phyloP scores from a whole-genome alignment of 352 stramenopile species.

The Aphanomyces cochlioides region DNA sequence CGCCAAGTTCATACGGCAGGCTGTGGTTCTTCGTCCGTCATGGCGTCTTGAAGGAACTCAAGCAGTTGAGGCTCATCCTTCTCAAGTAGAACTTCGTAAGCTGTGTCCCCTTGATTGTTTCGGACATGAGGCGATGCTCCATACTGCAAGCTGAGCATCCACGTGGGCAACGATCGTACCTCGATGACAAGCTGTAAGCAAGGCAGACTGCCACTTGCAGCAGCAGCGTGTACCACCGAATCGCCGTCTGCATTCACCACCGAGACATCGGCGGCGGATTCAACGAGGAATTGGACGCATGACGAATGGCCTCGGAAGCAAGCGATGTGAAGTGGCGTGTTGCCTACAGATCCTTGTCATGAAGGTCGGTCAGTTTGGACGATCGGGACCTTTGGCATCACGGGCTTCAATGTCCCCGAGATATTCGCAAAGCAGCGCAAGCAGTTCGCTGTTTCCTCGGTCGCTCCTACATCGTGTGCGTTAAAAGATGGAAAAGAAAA shows the following conservation, averaged over 20 bases:
- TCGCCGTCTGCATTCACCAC: conserved; percentile 46
- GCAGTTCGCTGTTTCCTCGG: conserved; percentile 54
- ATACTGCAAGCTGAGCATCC: not conserved
- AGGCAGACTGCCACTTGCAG: conserved; percentile 56
- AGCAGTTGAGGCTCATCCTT: conserved; percentile 11
- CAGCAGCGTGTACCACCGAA: conserved; percentile 61
- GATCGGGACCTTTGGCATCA: conserved; percentile 42
- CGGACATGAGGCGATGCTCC: not conserved
- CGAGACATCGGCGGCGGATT: conserved; percentile 57
- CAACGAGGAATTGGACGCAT: conserved; percentile 63
- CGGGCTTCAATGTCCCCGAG: conserved; percentile 57
- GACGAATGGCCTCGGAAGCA: conserved; percentile 66
- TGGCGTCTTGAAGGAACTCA: conserved; percentile 12
- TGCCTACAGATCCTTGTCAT: conserved; percentile 28
- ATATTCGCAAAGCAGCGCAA: conserved; percentile 68
- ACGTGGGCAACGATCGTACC: not conserved
- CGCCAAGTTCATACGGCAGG: not conserved
- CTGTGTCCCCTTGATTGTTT: conserved; percentile 8
- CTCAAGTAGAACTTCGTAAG: conserved; percentile 27
- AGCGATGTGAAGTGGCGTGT: conserved; percentile 60
- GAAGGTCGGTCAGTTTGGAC: not conserved
- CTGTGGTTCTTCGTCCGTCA: not conserved
- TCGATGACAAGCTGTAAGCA: conserved; percentile 54
- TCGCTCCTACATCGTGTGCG: conserved; percentile 42
- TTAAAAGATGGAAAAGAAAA: conserved; percentile 6